Conservation (phyloP, 768 basidiomycete genomes). For the Boletus rufocinnamomeus region DNA sequence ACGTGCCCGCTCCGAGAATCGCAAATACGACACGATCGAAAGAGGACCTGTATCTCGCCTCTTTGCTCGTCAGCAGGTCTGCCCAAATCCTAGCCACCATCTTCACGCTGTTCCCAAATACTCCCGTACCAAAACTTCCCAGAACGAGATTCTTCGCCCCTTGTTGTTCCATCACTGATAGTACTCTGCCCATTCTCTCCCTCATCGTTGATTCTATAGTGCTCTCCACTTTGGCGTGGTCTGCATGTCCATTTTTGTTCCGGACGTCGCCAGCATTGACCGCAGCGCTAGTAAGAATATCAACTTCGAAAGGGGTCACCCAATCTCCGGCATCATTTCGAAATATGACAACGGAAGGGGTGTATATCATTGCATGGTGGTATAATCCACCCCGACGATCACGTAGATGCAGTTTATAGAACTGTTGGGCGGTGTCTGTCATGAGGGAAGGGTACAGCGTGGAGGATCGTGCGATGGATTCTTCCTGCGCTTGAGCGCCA, state of each 20-base stretch:
- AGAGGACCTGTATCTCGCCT: constrained; percentile 53
- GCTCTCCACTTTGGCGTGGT: constrained; percentile 25
- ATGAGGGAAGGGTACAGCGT: constrained; percentile 66
- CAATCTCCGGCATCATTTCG: constrained; percentile 62
- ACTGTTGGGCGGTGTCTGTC: constrained; percentile 53
- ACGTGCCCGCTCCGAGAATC: constrained; percentile 55
- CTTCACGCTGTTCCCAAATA: constrained; percentile 64
- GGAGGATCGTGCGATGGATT: constrained; percentile 76
- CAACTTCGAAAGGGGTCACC: constrained; percentile 57
- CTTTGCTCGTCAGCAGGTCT: constrained; percentile 51
- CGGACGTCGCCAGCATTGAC: constrained; percentile 66
- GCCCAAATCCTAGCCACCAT: constrained; percentile 65
- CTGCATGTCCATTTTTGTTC: constrained; percentile 20
- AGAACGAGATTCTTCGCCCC: constrained; percentile 62
- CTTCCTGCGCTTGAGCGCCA: constrained; percentile 79
- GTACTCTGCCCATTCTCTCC: constrained; percentile 69
- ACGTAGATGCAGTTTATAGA: constrained; percentile 60
- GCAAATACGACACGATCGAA: constrained; percentile 72
- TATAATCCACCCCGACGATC: constrained; percentile 59
- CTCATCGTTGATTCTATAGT: constrained; percentile 59
- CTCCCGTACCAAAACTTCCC: constrained; percentile 79
- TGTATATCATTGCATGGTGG: constrained; percentile 78
- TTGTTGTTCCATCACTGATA: constrained; percentile 64
- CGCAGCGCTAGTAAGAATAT: constrained; percentile 71
- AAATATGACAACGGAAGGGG: constrained; percentile 61